These are phyloP conservation scores for Erodium moschatum DNA, from an alignment of 441 rosid genomes.

Conservation along the genomic window DNA sequence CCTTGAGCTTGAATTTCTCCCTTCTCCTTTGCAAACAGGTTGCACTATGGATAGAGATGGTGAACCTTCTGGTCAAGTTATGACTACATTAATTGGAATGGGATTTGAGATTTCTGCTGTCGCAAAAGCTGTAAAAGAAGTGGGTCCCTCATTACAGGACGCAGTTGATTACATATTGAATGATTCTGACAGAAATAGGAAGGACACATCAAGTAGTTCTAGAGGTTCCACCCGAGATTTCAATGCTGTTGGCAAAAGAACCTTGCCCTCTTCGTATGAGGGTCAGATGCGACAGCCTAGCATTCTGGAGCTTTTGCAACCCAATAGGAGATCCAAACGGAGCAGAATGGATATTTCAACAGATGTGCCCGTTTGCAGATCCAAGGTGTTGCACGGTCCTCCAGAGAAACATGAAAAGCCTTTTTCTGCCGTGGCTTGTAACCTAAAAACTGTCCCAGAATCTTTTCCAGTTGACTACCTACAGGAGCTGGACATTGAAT, in stretches of 20 bases:
- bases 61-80: conserved; percentile 26
- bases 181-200: conserved; percentile 22
- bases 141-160: conserved; percentile 47
- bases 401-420: conserved; percentile 21
- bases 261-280: conserved; percentile 16
- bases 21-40: conserved; percentile 12
- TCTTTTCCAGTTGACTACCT: conserved; percentile 19
- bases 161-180: conserved; percentile 51
- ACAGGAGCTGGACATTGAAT: conserved; percentile 30
- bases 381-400: conserved; percentile 21
- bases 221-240: conserved; percentile 20
- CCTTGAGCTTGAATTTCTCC: neutral
- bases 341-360: conserved; percentile 15
- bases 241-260: conserved; percentile 29
- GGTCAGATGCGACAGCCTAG: conserved; percentile 45
- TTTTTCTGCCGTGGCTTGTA: conserved; percentile 7
- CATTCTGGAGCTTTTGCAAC: conserved; percentile 51
- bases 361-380: conserved; percentile 21
- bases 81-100: conserved; percentile 52
- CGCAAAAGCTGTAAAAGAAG: conserved; percentile 45
- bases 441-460: conserved; percentile 18
- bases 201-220: conserved; percentile 25
- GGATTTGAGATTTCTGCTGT: conserved; percentile 52
- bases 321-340: conserved; percentile 25
- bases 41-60: conserved; percentile 25